Percentiles rank a stretch among this genome's conserved stretches.
Conservation (phyloP, 2,329 filamentous ascomycete genomes). For the Coniella vitis region DNA sequence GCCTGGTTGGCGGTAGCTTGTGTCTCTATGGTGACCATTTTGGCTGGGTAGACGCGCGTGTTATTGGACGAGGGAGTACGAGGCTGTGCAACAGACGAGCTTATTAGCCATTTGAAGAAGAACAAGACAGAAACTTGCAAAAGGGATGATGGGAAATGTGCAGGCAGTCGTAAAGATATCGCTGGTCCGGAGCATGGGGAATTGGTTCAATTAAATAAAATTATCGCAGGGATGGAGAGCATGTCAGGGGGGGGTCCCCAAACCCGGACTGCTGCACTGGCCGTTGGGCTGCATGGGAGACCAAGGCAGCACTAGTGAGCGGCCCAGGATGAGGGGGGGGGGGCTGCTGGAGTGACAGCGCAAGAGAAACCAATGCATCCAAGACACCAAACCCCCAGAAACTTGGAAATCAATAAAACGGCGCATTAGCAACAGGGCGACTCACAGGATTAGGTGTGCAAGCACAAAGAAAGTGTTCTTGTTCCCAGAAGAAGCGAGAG, state of each 20-base stretch:
- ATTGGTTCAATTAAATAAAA: slow-evolving; percentile 13
- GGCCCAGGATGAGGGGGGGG: background rate
- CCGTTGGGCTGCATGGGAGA: slow-evolving; percentile 2
- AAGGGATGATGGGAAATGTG: background rate
- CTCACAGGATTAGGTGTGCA: slow-evolving; percentile 21
- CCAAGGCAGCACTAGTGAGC: background rate
- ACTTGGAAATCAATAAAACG: slow-evolving; percentile 9
- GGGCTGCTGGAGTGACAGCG: background rate
- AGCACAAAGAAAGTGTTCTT: background rate
- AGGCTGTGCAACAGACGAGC: slow-evolving; percentile 9
- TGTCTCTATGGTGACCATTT: slow-evolving; percentile 27
- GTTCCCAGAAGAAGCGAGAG: slow-evolving; percentile 11
- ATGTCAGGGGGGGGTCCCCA: slow-evolving; percentile 7
- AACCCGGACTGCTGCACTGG: slow-evolving; percentile 1
- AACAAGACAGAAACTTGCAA: background rate
- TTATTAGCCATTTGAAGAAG: slow-evolving; percentile 20
- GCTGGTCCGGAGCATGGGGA: background rate
- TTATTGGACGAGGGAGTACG: slow-evolving; percentile 3
- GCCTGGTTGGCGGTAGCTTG: slow-evolving; percentile 27
- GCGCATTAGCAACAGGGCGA: slow-evolving; percentile 17
- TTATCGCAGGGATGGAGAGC: slow-evolving; percentile 11
- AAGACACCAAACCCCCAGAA: background rate
- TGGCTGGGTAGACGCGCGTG: slow-evolving; percentile 17
- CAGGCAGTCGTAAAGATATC: background rate
- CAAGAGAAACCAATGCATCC: background rate